phyloP scores from a whole-genome alignment of 2,329 filamentous ascomycete genomes.

The Fonsecaea multimorphosa region DNA sequence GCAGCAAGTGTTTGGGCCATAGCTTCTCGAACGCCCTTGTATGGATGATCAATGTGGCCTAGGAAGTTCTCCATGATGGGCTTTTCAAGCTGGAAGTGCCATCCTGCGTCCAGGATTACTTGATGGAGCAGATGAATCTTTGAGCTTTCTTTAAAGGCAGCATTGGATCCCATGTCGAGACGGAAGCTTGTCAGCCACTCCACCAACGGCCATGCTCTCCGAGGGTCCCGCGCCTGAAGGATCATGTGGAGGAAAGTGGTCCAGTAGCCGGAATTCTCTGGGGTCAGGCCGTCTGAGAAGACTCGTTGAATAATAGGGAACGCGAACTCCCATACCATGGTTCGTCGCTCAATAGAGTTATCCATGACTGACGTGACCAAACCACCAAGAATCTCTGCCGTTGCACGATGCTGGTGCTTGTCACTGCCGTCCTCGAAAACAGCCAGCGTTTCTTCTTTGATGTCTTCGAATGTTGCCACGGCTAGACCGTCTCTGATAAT shows the following conservation, averaged over 20 bases:
- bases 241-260: constrained; percentile 89
- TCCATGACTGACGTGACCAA: constrained; percentile 82
- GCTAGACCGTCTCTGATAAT: constrained; percentile 78
- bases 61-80: constrained; percentile 90
- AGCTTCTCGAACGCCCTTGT: constrained; percentile 94
- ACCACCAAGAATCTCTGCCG: constrained; percentile 88
- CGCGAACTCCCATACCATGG: constrained; percentile 83
- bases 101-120: constrained; percentile 83
- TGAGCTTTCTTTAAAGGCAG: constrained; percentile 97
- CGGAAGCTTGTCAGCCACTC: constrained; percentile 83
- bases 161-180: constrained; percentile 92
- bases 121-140: constrained; percentile 93
- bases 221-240: constrained; percentile 85
- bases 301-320: constrained; percentile 86
- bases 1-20: constrained; percentile 88
- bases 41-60: constrained; percentile 90
- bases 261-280: constrained; percentile 95
- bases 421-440: constrained; percentile 93
- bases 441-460: constrained; percentile 76
- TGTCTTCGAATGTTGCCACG: constrained; percentile 79
- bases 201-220: constrained; percentile 83
- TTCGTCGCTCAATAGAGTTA: constrained; percentile 73
- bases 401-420: constrained; percentile 96
- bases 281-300: constrained; percentile 89
- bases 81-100: constrained; percentile 92